Base-by-base conservation (phyloP, 148 eudicot genomes). In the Nepenthes mirabilis region DNA sequence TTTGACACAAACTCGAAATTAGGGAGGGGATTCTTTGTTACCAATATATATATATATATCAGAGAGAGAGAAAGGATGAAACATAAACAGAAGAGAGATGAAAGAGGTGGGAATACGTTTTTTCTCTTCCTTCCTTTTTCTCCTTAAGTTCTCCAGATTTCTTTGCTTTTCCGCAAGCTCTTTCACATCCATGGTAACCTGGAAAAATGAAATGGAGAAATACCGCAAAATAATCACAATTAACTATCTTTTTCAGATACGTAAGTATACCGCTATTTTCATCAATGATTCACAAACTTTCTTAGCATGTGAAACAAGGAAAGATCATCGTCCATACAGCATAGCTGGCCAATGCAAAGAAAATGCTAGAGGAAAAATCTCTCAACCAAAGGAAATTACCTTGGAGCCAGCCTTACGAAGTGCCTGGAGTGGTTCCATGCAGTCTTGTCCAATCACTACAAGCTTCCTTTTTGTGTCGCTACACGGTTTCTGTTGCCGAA, bases 341-440 rank as follows among this genome's bases (percentile, higher is more conserved):
- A 23, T 23, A 23, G 23, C 23, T 23, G 23, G 23, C 23, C 23
- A 23, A 23, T 23, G 23, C 23, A 23, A 23, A 23, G 23, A 23
- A 23, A 49, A 49, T 49, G 3, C 52, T n/a, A 49, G 0, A 49
- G 11, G 11, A 5, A 49, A 6, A 45, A 45, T 45, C 48, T 5
- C 11, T 49, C 52, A 5, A 49, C 12, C 52, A 49, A 5, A 49
- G 52, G 52, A 65, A 13, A 52, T 81, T 83, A 91, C 98, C 98
- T 83, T 83, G 14, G 84, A 77, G 57, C 77, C 79, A 14, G 90
- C 86, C 55, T 68, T 82, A 54, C 77, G 79, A 70, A 91, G 93
- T 61, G 98, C 98, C 77, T 83, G 82, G 35, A 91, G 91, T 35
- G 98, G 98, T 76, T 91, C 98, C 34, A 85, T 80, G 33, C 80